These are phyloP conservation scores for Trametes sanguinea DNA, from an alignment of 768 basidiomycete genomes.

Conservation along the genomic window DNA sequence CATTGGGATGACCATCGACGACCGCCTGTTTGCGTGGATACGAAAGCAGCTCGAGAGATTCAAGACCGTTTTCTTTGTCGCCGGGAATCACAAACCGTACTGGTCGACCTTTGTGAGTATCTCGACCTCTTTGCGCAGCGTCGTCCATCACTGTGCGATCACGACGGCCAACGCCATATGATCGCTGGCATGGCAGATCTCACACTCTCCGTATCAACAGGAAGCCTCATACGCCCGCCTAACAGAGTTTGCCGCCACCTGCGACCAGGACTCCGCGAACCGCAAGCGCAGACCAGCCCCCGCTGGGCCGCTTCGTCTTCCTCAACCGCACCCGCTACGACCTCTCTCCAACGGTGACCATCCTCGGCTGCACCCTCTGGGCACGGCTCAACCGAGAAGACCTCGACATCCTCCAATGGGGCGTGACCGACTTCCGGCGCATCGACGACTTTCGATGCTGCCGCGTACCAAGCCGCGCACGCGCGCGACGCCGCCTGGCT, in stretches of 20 bases:
- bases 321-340: slow-evolving; percentile 39
- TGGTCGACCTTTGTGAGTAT: slow-evolving; percentile 12
- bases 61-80: slow-evolving; percentile 36
- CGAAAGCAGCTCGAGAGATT: slow-evolving; percentile 34
- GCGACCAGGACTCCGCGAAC: background rate
- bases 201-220: background rate
- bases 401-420: slow-evolving; percentile 30
- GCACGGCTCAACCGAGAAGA: slow-evolving; percentile 33
- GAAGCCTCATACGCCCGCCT: background rate
- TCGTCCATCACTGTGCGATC: too few relatives aligned
- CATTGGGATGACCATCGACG: slow-evolving; percentile 37
- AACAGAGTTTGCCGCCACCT: background rate
- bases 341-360: slow-evolving; percentile 34
- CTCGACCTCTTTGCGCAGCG: background rate
- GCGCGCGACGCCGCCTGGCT: slow-evolving; percentile 38
- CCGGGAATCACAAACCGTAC: slow-evolving; percentile 38
- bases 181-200: too few relatives aligned
- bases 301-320: slow-evolving; percentile 34
- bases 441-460: slow-evolving; percentile 34
- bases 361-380: slow-evolving; percentile 48
- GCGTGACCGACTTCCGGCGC: slow-evolving; percentile 38
- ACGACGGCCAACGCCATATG: too few relatives aligned
- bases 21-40: slow-evolving; percentile 37
- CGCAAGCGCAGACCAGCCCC: background rate
- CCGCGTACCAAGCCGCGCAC: slow-evolving; percentile 31